Evolutionary conservation across 2,329 filamentous ascomycete genomes (phyloP).

Genomic region (Claviceps sorghi): DNA sequence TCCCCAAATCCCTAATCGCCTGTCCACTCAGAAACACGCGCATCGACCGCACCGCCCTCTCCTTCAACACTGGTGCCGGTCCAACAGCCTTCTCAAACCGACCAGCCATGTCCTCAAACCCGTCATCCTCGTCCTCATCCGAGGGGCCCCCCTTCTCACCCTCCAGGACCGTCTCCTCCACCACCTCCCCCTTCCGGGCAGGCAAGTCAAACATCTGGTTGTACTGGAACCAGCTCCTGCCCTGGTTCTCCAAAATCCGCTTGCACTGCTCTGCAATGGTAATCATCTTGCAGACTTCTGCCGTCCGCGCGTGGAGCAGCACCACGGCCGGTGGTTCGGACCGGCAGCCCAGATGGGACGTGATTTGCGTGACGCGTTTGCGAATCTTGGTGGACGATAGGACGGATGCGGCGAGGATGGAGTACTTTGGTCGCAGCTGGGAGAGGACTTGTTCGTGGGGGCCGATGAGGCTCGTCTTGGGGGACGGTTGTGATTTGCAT

Average conservation of each 20-base stretch:
- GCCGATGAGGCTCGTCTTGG: slow-evolving; percentile 13
- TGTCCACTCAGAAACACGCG: slow-evolving; percentile 43
- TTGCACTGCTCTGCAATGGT: slow-evolving; percentile 54
- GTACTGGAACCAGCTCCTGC: slow-evolving; percentile 39
- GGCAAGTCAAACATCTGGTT: slow-evolving; percentile 39
- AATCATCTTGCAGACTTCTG: slow-evolving; percentile 49
- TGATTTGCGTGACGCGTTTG: slow-evolving; percentile 33
- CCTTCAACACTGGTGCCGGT: slow-evolving; percentile 26
- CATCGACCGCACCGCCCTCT: slow-evolving; percentile 37
- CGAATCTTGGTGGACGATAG: slow-evolving; percentile 46
- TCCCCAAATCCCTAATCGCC: slow-evolving; percentile 40
- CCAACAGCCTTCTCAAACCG: slow-evolving; percentile 40
- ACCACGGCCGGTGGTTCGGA: slow-evolving; percentile 19
- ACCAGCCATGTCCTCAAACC: slow-evolving; percentile 44
- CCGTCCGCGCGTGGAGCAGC: slow-evolving; percentile 36
- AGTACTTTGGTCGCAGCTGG: slow-evolving; percentile 30
- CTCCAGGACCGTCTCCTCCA: slow-evolving; percentile 30
- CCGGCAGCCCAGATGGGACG: slow-evolving; percentile 26
- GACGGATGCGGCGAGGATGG: slow-evolving; percentile 37
- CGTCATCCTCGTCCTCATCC: slow-evolving; percentile 27
- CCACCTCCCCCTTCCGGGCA: slow-evolving; percentile 17
- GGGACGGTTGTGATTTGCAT: slow-evolving; percentile 2
- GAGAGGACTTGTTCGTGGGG: slow-evolving; percentile 29
- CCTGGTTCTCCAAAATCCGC: slow-evolving; percentile 33
- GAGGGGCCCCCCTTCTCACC: slow-evolving; percentile 14